Base-by-base conservation (phyloP, 495 filamentous ascomycete species). In the Parathielavia appendiculata region DNA sequence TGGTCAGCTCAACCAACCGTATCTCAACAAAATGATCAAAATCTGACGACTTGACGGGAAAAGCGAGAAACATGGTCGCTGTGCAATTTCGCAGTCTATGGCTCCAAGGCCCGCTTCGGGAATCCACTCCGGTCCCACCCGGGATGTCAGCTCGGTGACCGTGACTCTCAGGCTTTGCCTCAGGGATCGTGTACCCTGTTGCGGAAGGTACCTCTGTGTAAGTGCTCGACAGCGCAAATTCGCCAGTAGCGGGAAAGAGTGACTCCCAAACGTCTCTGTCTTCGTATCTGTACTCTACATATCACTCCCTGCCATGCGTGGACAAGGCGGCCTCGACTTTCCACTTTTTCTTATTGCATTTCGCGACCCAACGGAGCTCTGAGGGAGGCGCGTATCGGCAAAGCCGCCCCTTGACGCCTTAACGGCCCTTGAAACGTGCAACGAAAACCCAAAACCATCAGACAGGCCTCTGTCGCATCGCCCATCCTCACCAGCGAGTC, bases 91-190 rank as follows among this genome's bases (percentile, higher is more conserved):
- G 46, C 16, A 46, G 26, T 34, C 39, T 39, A 52, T 52, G 48
- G 41, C 46, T 43, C 16, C 14, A 16, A 10, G 16, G 45, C 38
- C 45, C 51, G 16, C 32, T 39, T 51, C 61, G 36, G 52, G 46
- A 54, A 13, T n/a, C 51, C 23, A 45, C 49, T 60, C 48, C 47
- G 61, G 56, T 20, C 30, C 48, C 47, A 47, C 54, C 40, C 32
- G 56, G 54, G 51, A 54, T 53, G 52, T 59, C 52, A 63, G 56
- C 54, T 63, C 61, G 61, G 61, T 45, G 57, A 59, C 61, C 59
- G n/a, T n/a, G n/a, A n/a, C n/a, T n/a, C n/a, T n/a, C n/a, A n/a
- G n/a, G n/a, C n/a, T 57, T 53, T 63, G 22, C 47, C 19, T 17
- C 46, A 40, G 41, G 48, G 54, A 26, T 44, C 20, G 17, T 34